Base-by-base conservation (phyloP, 2,329 filamentous ascomycete species). In the Pestalotiopsis sp. region DNA sequence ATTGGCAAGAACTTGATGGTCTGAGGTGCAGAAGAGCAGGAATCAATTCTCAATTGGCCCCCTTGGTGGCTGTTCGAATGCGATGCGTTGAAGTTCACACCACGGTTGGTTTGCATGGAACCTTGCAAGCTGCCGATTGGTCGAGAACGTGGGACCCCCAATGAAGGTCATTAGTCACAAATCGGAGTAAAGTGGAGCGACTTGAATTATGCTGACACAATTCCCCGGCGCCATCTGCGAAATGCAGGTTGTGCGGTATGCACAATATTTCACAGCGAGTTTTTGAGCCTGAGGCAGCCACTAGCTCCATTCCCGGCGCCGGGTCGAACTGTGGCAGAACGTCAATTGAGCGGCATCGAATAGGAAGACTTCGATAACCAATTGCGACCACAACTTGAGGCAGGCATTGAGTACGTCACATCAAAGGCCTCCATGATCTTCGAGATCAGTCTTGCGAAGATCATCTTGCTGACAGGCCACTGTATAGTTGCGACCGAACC, bases 401-500 rank as follows among this genome's bases (percentile, higher is more conserved):
- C 60, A 57, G 65, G 67, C 67, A 68, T 68, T 68, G 67, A 68
- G 60, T 63, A 24, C 14, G 60, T 63, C 9, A 48, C 20, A 35
- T 35, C 30, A 35, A 35, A 35, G 30, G 7, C 30, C 30, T 35
- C 30, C 30, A 35, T 35, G 30, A 35, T 35, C 30, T 35, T 35
- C 30, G 9, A 7, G 30, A 1, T 35, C 30, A 35, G 30, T 35
- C 30, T 35, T 9, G 7, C 30, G 30, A 35, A 35, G 30, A 35
- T 9, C 10, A 20, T 52, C 44, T 52, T 52, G 44, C 44, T 52
- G 44, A 52, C 44, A 39, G n/a, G 17, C 7, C 2, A n/a, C 10
- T 5, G 11, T 40, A 5, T 39, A 52, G 69, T 71, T 67, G 62
- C 38, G 67, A 66, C 58, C 67, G 69, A 39, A 61, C 70, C 66